A percentile compares a stretch with the other conserved stretches of the same genome.
Evolutionary conservation across 345 rosid species (phyloP).

Genomic region (Erodium maritimum): DNA sequence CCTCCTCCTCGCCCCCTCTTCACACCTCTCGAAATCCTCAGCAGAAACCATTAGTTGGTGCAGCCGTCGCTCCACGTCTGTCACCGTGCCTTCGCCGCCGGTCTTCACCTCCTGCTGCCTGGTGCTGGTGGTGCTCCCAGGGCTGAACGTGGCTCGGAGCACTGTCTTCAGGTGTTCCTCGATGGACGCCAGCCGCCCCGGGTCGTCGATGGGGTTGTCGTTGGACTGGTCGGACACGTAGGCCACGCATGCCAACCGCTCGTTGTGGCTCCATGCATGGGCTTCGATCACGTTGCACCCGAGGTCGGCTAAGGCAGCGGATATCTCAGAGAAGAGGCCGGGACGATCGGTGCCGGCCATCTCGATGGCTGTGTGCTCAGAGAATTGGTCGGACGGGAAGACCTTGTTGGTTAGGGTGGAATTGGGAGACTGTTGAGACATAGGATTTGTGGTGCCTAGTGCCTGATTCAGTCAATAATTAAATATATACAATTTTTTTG

Average conservation of each 20-base stretch:
- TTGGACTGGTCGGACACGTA: constrained; percentile 45
- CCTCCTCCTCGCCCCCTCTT: constrained; percentile 17
- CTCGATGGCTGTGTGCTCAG: constrained; percentile 56
- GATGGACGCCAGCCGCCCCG: constrained; percentile 44
- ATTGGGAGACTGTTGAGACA: constrained; percentile 5
- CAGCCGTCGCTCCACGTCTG: constrained; percentile 50
- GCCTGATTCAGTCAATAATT: neutral
- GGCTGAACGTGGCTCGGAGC: constrained; percentile 28
- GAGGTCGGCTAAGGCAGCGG: constrained; percentile 46
- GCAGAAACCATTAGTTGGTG: constrained; percentile 62
- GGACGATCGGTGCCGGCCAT: constrained; percentile 58
- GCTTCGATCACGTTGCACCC: constrained; percentile 59
- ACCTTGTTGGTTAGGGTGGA: constrained; percentile 12
- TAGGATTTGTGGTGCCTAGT: neutral
- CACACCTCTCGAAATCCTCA: constrained; percentile 38
- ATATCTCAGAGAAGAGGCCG: constrained; percentile 70
- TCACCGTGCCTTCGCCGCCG: constrained; percentile 26
- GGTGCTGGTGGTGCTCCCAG: constrained; percentile 14
- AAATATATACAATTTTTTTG: too few species aligned
- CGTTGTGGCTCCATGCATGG: constrained; percentile 79
- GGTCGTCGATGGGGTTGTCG: constrained; percentile 44
- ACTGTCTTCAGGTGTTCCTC: constrained; percentile 50
- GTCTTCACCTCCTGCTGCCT: constrained; percentile 30
- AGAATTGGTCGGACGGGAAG: constrained; percentile 9
- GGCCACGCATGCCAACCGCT: constrained; percentile 52